phyloP scores from a whole-genome alignment of 1,284 basidiomycete genomes.

The Puccinia horiana region DNA sequence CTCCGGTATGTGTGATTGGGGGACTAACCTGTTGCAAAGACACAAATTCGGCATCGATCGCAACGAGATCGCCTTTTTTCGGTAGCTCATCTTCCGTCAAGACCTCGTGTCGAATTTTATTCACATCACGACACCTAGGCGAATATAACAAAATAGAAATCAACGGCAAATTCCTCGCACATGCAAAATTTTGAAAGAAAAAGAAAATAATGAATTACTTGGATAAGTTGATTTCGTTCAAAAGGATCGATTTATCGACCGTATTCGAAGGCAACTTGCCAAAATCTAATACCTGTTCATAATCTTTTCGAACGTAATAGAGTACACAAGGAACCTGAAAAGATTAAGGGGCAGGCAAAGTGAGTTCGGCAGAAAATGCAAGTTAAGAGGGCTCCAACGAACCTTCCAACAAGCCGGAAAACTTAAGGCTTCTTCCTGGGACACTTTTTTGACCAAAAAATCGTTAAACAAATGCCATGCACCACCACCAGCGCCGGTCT shows the following conservation, averaged over 20 bases:
- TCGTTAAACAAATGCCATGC: slow-evolving; percentile 97
- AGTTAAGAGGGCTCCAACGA: slow-evolving; percentile 42
- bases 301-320: slow-evolving; percentile 78
- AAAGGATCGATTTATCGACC: slow-evolving; percentile 74
- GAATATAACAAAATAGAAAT: slow-evolving; percentile 47
- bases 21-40: slow-evolving; percentile 78
- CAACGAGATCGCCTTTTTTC: slow-evolving; percentile 77
- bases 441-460: slow-evolving; percentile 81
- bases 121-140: slow-evolving; percentile 77
- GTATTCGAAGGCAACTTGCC: slow-evolving; percentile 66
- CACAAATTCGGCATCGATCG: slow-evolving; percentile 98
- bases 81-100: slow-evolving; percentile 78
- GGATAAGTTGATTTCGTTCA: slow-evolving; percentile 82
- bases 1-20: neutral
- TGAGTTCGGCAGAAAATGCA: neutral
- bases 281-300: slow-evolving; percentile 67
- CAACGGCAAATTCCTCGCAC: too few relatives aligned
- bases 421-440: slow-evolving; percentile 80
- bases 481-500: slow-evolving; percentile 53
- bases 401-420: slow-evolving; percentile 93
- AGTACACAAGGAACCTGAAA: slow-evolving; percentile 79
- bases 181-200: neutral
- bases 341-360: neutral
- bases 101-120: slow-evolving; percentile 74
- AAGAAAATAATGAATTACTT: slow-evolving; percentile 63